Base-by-base conservation (phyloP, 2,329 filamentous ascomycete species). In the Epichloe typhina region DNA sequence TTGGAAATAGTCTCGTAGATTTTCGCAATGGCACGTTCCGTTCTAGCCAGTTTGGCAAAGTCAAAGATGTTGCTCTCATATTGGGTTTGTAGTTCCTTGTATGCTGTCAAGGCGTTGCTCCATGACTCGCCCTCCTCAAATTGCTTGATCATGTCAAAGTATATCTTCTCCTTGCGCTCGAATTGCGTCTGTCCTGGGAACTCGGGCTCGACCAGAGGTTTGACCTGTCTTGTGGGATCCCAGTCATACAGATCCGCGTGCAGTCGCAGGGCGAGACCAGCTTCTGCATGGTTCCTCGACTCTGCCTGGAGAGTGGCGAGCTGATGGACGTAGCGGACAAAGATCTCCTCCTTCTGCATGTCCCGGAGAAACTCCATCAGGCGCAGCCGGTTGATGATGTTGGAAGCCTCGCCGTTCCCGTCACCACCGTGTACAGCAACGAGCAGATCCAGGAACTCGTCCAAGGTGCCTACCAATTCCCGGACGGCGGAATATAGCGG, bases 271-370 rank as follows among this genome's bases (percentile, higher is more conserved):
- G 90, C 89, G 55, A 97, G 75, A 12, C 89, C 93, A 13, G 91
- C 91, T 67, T 96, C 90, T 0, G 88, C 86, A 55, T 83, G 80
- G 59, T 95, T 93, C 52, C 84, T 76, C 4, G 85, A 78, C 40
- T 83, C 79, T 8, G 79, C 76, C 64, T 97, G 91, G 12, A 93
- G 72, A 39, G 81, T 72, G 2, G 89, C 87, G 19, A 97, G 76
- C 65, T 96, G 89, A 63, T 97, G 91, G 13, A 97, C 90, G 61
- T 97, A 96, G 56, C 89, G 84, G 56, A 95, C 86, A 66, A 95
- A 97, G 52, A 96, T 95, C 61, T 96, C 90, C 64, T 95, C 89
- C 62, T 95, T 95, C 58, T 94, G 87, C 84, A 96, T 95, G 62
- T 96, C 89, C 57, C 89, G 86, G 58, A 97, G 76, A 68, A 96